Percentiles rank a stretch among this genome's conserved stretches.
These are phyloP conservation scores for Coccomyxa subellipsoidea DNA, from an alignment of 163 green algal species.

Conservation along the genomic window DNA sequence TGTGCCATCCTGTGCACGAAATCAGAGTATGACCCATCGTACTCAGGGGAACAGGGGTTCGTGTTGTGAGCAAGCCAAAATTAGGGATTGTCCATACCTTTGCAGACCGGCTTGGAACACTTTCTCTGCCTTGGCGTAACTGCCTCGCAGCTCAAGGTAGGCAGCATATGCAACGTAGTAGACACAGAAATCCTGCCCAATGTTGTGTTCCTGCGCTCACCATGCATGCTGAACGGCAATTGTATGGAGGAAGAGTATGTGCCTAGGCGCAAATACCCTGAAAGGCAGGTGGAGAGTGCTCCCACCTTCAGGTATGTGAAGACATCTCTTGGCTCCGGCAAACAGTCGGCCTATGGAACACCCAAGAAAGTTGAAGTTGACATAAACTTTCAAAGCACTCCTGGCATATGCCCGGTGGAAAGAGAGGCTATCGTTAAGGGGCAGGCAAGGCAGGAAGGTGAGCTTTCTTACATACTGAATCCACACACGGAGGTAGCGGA, in stretches of 20 bases:
- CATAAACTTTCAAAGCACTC: background rate
- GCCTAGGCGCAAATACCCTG: background rate
- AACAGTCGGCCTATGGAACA: conserved; percentile 73
- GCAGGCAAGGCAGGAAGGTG: background rate
- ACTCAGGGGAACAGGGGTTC: too few relatives aligned
- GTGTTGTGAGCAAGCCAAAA: too few relatives aligned
- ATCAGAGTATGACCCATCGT: too few relatives aligned
- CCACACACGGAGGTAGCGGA: conserved; percentile 92
- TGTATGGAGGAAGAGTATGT: background rate
- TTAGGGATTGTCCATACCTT: too few relatives aligned
- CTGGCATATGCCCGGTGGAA: background rate
- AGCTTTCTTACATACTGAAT: conserved; percentile 83
- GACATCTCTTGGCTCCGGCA: conserved; percentile 83
- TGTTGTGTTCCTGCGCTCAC: conserved; percentile 69
- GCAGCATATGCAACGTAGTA: conserved; percentile 88
- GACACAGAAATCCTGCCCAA: conserved; percentile 80
- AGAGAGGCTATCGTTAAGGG: background rate
- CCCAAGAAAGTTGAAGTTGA: background rate
- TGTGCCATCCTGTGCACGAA: conserved; percentile 59
- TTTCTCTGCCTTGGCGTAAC: conserved; percentile 67
- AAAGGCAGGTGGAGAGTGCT: too few relatives aligned
- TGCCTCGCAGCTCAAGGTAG: conserved; percentile 75
- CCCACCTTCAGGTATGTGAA: conserved; percentile 79
- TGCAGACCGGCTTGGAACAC: conserved; percentile 80
- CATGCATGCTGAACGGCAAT: too few relatives aligned